These are phyloP conservation scores for Yarrowia bubula DNA, from an alignment of 805 yeast genomes.

Conservation along the genomic window DNA sequence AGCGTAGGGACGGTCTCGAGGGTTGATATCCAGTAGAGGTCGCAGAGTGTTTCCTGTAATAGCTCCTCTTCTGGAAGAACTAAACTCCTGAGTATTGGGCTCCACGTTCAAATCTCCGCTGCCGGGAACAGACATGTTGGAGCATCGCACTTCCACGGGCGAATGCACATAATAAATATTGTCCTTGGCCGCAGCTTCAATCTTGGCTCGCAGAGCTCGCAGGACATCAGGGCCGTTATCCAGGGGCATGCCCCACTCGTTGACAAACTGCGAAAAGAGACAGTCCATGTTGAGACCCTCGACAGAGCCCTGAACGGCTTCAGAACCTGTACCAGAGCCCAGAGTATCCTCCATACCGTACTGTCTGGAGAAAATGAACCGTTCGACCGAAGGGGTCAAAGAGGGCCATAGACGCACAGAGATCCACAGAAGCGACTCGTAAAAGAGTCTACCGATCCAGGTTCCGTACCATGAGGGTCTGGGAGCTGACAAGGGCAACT, in stretches of 20 bases:
- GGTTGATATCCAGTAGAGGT: constrained; percentile 80
- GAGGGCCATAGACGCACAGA: constrained; percentile 71
- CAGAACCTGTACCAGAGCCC: constrained; percentile 48
- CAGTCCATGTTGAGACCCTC: constrained; percentile 95
- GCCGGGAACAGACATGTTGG: constrained; percentile 57
- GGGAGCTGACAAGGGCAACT: constrained; percentile 60
- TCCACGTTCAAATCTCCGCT: constrained; percentile 23
- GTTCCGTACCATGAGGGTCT: constrained; percentile 85
- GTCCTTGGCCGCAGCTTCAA: constrained; percentile 58
- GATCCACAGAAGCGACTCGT: constrained; percentile 75
- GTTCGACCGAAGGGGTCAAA: constrained; percentile 80
- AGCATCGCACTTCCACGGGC: constrained; percentile 91
- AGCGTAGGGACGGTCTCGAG: constrained; percentile 51
- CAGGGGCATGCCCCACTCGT: constrained; percentile 97
- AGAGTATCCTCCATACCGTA: constrained; percentile 73
- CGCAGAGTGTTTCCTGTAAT: constrained; percentile 79
- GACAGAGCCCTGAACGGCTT: constrained; percentile 75
- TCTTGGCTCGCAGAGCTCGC: constrained; percentile 43
- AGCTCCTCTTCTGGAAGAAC: constrained; percentile 53
- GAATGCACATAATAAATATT: constrained; percentile 85
- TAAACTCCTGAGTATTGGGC: constrained; percentile 21
- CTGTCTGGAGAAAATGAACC: constrained; percentile 79
- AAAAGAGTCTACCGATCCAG: constrained; percentile 68
- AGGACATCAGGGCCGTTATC: constrained; percentile 71
- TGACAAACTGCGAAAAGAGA: constrained; percentile 85